These are phyloP conservation scores for Mycena chlorophos DNA, from an alignment of 768 basidiomycete species.

Conservation along the genomic window DNA sequence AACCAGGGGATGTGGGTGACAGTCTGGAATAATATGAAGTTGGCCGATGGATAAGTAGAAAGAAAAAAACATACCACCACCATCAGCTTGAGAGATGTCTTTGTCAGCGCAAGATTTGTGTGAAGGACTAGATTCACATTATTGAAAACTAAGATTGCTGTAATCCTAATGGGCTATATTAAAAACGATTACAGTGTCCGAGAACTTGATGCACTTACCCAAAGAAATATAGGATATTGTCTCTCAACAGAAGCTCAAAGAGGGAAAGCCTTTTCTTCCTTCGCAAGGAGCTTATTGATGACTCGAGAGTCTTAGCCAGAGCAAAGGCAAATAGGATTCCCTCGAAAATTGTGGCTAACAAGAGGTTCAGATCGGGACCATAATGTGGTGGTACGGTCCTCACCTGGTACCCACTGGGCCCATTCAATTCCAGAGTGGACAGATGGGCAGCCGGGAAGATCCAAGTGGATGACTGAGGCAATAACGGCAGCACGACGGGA, in stretches of 20 bases:
- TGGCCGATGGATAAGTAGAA: neutral
- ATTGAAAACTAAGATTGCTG: slow-evolving; percentile 42
- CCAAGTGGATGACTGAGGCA: slow-evolving; percentile 34
- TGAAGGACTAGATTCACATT: slow-evolving; percentile 37
- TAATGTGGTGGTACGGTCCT: slow-evolving; percentile 40
- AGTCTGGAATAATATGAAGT: slow-evolving; percentile 27
- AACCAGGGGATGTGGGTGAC: slow-evolving; percentile 51
- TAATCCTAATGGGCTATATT: slow-evolving; percentile 31
- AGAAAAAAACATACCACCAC: slow-evolving; percentile 35
- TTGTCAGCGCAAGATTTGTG: neutral
- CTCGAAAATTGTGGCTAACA: slow-evolving; percentile 26
- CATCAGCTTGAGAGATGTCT: slow-evolving; percentile 28
- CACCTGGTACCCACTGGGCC: slow-evolving; percentile 44
- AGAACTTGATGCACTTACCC: slow-evolving; percentile 28
- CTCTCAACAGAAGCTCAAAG: slow-evolving; percentile 38
- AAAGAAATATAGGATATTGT: slow-evolving; percentile 48
- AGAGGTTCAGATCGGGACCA: slow-evolving; percentile 41
- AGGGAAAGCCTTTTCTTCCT: slow-evolving; percentile 31
- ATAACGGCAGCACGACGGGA: slow-evolving; percentile 36
- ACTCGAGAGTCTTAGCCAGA: slow-evolving; percentile 34
- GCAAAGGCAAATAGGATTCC: slow-evolving; percentile 37
- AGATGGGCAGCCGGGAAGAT: slow-evolving; percentile 42
- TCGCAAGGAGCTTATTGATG: slow-evolving; percentile 26
- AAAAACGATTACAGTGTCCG: neutral
- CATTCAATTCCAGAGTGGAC: slow-evolving; percentile 44